phyloP scores from a whole-genome alignment of 495 filamentous ascomycete genomes.

The Penicillium crystallinum region DNA sequence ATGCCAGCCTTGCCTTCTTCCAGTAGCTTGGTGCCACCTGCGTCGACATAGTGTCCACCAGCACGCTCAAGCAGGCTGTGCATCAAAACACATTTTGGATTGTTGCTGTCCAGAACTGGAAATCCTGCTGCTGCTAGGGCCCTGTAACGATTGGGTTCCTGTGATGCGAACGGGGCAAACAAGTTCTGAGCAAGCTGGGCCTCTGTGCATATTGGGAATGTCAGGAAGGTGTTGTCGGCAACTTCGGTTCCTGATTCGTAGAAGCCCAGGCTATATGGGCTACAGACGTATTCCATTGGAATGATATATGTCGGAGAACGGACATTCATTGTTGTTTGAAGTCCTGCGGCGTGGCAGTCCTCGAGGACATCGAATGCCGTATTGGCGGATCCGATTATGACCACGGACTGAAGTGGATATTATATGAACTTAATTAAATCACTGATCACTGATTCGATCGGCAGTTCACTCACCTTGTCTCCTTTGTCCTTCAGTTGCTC shows the following conservation, averaged over 20 bases:
- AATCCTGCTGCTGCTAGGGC: conserved; percentile 14
- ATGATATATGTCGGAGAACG: conserved; percentile 31
- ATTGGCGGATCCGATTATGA: conserved; percentile 44
- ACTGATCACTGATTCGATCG: too few relatives aligned
- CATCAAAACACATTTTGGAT: conserved; percentile 11
- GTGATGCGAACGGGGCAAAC: conserved; percentile 6
- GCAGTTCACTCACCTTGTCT: conserved; percentile 2
- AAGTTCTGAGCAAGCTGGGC: conserved; percentile 11
- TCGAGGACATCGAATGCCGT: conserved; percentile 44
- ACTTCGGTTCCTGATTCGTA: conserved; percentile 19
- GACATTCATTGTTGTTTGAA: conserved; percentile 39
- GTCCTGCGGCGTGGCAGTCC: conserved; percentile 35
- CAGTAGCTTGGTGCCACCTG: conserved; percentile 30
- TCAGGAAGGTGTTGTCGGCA: conserved; percentile 14
- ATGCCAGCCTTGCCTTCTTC: conserved; percentile 5
- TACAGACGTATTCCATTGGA: conserved; percentile 17
- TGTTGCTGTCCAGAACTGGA: conserved; percentile 16
- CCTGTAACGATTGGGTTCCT: conserved; percentile 16
- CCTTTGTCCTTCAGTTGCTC: conserved; percentile 10
- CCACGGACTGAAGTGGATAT: conserved; percentile 21
- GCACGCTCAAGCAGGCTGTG: conserved; percentile 20
- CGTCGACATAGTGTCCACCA: conserved; percentile 41
- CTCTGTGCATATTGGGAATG: conserved; percentile 12
- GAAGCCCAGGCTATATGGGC: conserved; percentile 14
- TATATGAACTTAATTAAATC: too few relatives aligned